Evolutionary conservation across 164 flowering plant species (phyloP).

Genomic region (Paratinospora sagittata): DNA sequence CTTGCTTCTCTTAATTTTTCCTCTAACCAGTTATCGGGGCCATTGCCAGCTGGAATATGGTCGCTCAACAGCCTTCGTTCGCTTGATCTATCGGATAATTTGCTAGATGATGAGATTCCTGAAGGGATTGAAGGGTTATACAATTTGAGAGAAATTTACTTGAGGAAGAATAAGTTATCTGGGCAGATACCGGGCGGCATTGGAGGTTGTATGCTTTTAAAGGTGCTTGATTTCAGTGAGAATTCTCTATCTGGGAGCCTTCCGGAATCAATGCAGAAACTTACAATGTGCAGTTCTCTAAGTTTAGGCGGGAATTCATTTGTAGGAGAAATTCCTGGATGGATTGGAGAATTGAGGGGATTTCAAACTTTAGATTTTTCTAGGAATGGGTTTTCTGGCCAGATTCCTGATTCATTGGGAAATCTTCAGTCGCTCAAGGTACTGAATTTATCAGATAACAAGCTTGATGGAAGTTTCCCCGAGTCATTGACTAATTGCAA

Average conservation of each 20-base stretch:
- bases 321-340: slow-evolving; percentile 53
- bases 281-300: slow-evolving; percentile 50
- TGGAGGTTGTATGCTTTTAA: slow-evolving; percentile 58
- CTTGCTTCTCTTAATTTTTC: slow-evolving; percentile 61
- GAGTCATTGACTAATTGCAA: slow-evolving; percentile 46
- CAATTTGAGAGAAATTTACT: slow-evolving; percentile 46
- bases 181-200: slow-evolving; percentile 66
- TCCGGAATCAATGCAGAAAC: slow-evolving; percentile 62
- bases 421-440: slow-evolving; percentile 45
- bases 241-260: slow-evolving; percentile 59
- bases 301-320: slow-evolving; percentile 48
- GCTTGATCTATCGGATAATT: slow-evolving; percentile 72
- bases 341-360: slow-evolving; percentile 71
- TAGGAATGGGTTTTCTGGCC: slow-evolving; percentile 55
- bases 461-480: slow-evolving; percentile 59
- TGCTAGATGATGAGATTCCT: slow-evolving; percentile 67
- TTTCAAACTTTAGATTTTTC: slow-evolving; percentile 81
- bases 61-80: slow-evolving; percentile 54
- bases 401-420: slow-evolving; percentile 54
- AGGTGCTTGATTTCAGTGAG: slow-evolving; percentile 60
- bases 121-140: slow-evolving; percentile 40
- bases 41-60: slow-evolving; percentile 58
- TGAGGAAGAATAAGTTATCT: slow-evolving; percentile 49
- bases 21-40: slow-evolving; percentile 63
- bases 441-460: slow-evolving; percentile 53